A percentile compares a stretch with the other conserved stretches of the same genome.
These are phyloP conservation scores for Colletotrichum australisinense DNA, from an alignment of 2,329 filamentous ascomycete species.

Conservation along the genomic window DNA sequence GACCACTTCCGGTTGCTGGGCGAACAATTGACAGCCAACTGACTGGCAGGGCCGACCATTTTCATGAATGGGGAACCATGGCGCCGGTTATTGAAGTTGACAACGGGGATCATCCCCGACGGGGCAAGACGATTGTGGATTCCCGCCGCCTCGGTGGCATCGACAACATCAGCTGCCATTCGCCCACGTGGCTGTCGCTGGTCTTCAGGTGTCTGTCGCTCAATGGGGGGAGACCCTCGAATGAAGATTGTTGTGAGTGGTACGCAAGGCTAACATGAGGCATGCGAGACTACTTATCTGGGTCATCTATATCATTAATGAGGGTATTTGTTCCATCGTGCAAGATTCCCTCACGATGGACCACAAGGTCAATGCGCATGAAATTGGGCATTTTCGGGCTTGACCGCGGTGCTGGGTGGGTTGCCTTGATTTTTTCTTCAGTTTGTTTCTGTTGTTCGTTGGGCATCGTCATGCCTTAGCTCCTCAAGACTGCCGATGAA, in stretches of 20 bases:
- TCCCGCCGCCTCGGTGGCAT: conserved; percentile 13
- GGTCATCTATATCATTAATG: background rate
- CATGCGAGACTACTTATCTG: background rate
- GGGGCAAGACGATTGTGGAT: background rate
- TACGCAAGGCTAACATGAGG: conserved; percentile 1
- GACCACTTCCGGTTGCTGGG: background rate
- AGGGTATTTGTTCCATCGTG: background rate
- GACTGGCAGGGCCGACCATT: background rate
- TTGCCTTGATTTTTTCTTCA: background rate
- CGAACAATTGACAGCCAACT: background rate
- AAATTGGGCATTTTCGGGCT: background rate
- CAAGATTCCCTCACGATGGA: background rate
- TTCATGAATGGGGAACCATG: background rate
- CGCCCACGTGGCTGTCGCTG: conserved; percentile 18
- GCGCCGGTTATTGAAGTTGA: background rate
- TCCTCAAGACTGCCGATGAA: background rate
- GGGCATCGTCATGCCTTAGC: background rate
- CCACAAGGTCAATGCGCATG: conserved; percentile 13
- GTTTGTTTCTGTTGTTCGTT: background rate
- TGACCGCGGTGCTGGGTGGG: background rate
- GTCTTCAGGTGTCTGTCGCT: background rate
- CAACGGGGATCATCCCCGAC: conserved; percentile 25
- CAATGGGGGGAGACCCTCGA: background rate
- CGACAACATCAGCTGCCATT: background rate
- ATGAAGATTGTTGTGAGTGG: background rate